phyloP scores from a whole-genome alignment of 768 basidiomycete species.

The Trametes gibbosa region DNA sequence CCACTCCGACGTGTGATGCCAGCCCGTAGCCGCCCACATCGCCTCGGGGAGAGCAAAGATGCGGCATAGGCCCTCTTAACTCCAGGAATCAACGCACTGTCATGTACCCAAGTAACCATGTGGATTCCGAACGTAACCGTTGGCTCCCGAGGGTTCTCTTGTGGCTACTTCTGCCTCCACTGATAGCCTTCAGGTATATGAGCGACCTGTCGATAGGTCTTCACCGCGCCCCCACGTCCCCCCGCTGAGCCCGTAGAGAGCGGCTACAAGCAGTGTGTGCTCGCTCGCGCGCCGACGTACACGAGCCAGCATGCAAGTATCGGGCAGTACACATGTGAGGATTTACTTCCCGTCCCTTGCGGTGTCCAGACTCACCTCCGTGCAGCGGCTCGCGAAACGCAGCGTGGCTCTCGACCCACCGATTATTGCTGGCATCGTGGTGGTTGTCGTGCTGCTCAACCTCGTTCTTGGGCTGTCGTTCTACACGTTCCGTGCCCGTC shows the following conservation, averaged over 20 bases:
- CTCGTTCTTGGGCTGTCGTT: conserved; percentile 10
- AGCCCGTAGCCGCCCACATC: conserved; percentile 10
- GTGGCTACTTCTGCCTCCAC: not conserved
- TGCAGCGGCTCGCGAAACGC: conserved; percentile 15
- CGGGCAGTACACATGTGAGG: conserved; percentile 9
- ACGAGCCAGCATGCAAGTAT: not conserved
- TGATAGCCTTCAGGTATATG: conserved; percentile 12
- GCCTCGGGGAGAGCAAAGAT: conserved; percentile 7
- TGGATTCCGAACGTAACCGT: not conserved
- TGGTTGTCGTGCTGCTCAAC: conserved; percentile 15
- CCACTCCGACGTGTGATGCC: conserved; percentile 7
- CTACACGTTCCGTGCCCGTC: conserved; percentile 2
- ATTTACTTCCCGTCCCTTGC: not conserved
- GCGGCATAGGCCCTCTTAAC: not conserved
- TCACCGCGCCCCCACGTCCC: not conserved
- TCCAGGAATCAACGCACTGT: conserved; percentile 4
- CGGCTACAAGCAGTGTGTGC: too few species aligned
- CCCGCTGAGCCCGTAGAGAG: too few species aligned
- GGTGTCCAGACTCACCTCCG: conserved; percentile 9
- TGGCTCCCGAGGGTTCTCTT: not conserved
- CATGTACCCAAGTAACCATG: conserved; percentile 9
- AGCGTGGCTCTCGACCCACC: conserved; percentile 8
- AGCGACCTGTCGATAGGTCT: not conserved
- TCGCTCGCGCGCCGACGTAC: not conserved
- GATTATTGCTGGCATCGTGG: conserved; percentile 18